phyloP scores from a whole-genome alignment of 352 stramenopile species.

The Globisporangium sylvaticum region DNA sequence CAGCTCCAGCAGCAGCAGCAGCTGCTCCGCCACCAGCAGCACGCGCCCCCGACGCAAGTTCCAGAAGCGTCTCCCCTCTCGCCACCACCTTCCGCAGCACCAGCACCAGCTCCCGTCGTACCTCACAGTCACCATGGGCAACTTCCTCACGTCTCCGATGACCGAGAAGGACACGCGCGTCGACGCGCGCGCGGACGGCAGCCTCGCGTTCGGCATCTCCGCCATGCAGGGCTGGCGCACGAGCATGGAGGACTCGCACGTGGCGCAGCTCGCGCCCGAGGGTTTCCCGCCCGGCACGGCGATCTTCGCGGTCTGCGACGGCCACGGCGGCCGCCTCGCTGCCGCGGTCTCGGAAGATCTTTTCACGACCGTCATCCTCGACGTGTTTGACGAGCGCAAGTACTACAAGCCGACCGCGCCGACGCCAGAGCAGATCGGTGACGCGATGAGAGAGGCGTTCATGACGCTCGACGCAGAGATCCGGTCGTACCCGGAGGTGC shows the following conservation, averaged over 20 bases:
- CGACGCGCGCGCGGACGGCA: slow-evolving; percentile 42
- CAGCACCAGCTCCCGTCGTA: neutral
- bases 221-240: slow-evolving; percentile 83
- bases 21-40: neutral
- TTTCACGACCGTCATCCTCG: slow-evolving; percentile 25
- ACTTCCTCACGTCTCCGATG: slow-evolving; percentile 73
- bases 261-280: slow-evolving; percentile 44
- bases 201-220: slow-evolving; percentile 56
- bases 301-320: slow-evolving; percentile 81
- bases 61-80: slow-evolving; percentile 4
- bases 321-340: slow-evolving; percentile 59
- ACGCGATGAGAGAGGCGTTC: slow-evolving; percentile 55
- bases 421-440: slow-evolving; percentile 53
- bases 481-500: slow-evolving; percentile 39
- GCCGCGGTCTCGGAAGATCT: slow-evolving; percentile 48
- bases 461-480: slow-evolving; percentile 65
- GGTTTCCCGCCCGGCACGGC: slow-evolving; percentile 45
- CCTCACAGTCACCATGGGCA: slow-evolving; percentile 46
- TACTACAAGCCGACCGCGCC: slow-evolving; percentile 30
- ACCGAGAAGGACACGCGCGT: slow-evolving; percentile 72
- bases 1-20: neutral
- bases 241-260: slow-evolving; percentile 80
- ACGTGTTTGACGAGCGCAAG: slow-evolving; percentile 35
- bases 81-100: neutral
- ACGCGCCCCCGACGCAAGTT: slow-evolving; percentile 8